phyloP scores from a whole-genome alignment of 495 filamentous ascomycete species.

The Letharia columbiana region DNA sequence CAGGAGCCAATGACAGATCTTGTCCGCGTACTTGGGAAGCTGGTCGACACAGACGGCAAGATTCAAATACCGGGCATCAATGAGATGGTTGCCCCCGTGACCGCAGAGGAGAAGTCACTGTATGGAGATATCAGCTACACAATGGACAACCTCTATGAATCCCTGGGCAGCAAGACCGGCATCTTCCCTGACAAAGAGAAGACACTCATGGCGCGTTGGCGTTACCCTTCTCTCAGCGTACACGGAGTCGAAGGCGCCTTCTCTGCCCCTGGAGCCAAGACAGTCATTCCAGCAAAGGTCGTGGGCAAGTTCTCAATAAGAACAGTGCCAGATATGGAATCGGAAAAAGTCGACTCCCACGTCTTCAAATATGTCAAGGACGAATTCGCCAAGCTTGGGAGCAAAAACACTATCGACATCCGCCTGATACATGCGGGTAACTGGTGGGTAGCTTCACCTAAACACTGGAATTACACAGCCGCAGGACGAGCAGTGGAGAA shows the following conservation, averaged over 20 bases:
- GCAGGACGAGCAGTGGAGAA: slow-evolving; percentile 86
- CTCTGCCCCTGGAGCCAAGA: slow-evolving; percentile 89
- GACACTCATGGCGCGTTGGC: slow-evolving; percentile 92
- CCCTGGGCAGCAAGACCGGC: slow-evolving; percentile 75
- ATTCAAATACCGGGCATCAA: slow-evolving; percentile 83
- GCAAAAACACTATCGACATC: slow-evolving; percentile 83
- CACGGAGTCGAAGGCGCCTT: slow-evolving; percentile 96
- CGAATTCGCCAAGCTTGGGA: slow-evolving; percentile 70
- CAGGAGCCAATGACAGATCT: slow-evolving; percentile 99
- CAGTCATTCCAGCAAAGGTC: slow-evolving; percentile 96
- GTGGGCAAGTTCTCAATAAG: slow-evolving; percentile 96
- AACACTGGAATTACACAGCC: slow-evolving; percentile 96
- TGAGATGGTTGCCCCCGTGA: slow-evolving; percentile 83
- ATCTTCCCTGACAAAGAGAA: slow-evolving; percentile 77
- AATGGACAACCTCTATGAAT: slow-evolving; percentile 89
- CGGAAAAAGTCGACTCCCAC: slow-evolving; percentile 70
- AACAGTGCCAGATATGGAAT: slow-evolving; percentile 96
- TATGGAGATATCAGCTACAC: slow-evolving; percentile 85
- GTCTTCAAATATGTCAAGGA: slow-evolving; percentile 73
- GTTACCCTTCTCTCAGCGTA: slow-evolving; percentile 87
- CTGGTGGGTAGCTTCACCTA: slow-evolving; percentile 96
- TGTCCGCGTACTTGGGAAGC: slow-evolving; percentile 64
- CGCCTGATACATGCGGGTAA: slow-evolving; percentile 80
- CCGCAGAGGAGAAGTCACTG: slow-evolving; percentile 73
- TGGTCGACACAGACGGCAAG: slow-evolving; percentile 83